A percentile compares a stretch with the other conserved stretches of the same genome.
Evolutionary conservation across 306 rosid species (phyloP).

Genomic region (Datisca glomerata): DNA sequence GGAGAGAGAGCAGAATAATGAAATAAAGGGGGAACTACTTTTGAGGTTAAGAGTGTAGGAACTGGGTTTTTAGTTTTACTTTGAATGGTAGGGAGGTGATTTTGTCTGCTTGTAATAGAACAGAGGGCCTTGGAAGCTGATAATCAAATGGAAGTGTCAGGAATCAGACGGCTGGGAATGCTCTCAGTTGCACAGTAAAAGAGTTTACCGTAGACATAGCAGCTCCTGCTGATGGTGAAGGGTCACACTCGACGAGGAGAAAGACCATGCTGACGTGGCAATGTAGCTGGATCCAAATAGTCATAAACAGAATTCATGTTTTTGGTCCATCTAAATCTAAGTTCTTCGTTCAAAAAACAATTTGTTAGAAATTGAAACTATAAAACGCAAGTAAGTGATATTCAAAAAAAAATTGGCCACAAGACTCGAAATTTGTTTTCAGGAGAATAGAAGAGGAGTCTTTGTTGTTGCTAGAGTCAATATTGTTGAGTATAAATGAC

Average conservation of each 20-base stretch:
- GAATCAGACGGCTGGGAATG: conserved; percentile 18
- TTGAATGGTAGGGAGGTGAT: neutral
- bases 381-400: no score
- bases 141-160: conserved; percentile 5
- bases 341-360: no score
- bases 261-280: conserved; percentile 27
- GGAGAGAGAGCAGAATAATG: conserved; percentile 16
- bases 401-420: no score
- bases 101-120: neutral
- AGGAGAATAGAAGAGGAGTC: no score
- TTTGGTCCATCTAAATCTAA: no score
- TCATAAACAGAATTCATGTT: no score
- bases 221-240: neutral
- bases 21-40: conserved; percentile 27
- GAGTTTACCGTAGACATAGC: conserved; percentile 3
- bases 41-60: conserved; percentile 18
- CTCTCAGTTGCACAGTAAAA: conserved; percentile 9
- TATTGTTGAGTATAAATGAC: no score
- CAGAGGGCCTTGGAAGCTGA: neutral
- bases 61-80: conserved; percentile 13
- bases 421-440: no score
- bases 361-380: no score
- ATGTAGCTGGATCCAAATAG: conserved; percentile 29
- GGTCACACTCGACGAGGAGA: conserved; percentile 15
- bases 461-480: no score